Percentiles rank a stretch among this genome's conserved stretches.
phyloP scores from a whole-genome alignment of 192 early-diverging fungal species.

The Cetraspora pellucida region DNA sequence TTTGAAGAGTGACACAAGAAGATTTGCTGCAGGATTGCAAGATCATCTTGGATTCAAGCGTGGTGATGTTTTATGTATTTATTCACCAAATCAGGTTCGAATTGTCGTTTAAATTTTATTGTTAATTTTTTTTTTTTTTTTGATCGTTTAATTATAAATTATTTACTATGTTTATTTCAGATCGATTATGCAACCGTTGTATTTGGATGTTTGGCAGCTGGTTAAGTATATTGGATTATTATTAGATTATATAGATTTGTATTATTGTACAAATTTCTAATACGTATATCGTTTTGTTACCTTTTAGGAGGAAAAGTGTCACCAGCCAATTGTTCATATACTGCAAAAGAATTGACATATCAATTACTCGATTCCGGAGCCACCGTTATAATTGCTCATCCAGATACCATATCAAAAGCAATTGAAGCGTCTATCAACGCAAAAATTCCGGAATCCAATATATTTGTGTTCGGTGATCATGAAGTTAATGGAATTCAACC shows the following conservation, averaged over 20 bases:
- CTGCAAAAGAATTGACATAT: conserved; percentile 68
- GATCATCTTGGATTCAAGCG: conserved; percentile 62
- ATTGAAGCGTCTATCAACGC: conserved; percentile 41
- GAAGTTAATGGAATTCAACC: conserved; percentile 40
- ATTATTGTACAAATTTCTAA: not conserved
- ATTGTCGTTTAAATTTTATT: too few relatives aligned
- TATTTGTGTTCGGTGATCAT: conserved; percentile 53
- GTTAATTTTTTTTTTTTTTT: not conserved
- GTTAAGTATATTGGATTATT: conserved; percentile 4
- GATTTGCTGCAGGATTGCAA: conserved; percentile 54
- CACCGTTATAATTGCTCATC: conserved; percentile 62
- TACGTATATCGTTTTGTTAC: conserved; percentile 14
- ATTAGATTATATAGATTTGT: not conserved
- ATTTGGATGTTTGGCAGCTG: conserved; percentile 44
- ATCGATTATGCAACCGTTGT: conserved; percentile 42
- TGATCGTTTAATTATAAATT: too few relatives aligned
- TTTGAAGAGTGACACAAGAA: conserved; percentile 39
- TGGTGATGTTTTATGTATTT: conserved; percentile 72
- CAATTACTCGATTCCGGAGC: conserved; percentile 74
- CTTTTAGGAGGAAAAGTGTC: conserved; percentile 66
- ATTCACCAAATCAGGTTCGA: conserved; percentile 70
- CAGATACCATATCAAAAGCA: conserved; percentile 37
- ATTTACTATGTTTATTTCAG: conserved; percentile 1
- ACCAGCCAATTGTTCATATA: conserved; percentile 83
- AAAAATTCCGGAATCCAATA: conserved; percentile 37